Conservation (phyloP, 345 rosid genomes). For the Barbarea vulgaris region DNA sequence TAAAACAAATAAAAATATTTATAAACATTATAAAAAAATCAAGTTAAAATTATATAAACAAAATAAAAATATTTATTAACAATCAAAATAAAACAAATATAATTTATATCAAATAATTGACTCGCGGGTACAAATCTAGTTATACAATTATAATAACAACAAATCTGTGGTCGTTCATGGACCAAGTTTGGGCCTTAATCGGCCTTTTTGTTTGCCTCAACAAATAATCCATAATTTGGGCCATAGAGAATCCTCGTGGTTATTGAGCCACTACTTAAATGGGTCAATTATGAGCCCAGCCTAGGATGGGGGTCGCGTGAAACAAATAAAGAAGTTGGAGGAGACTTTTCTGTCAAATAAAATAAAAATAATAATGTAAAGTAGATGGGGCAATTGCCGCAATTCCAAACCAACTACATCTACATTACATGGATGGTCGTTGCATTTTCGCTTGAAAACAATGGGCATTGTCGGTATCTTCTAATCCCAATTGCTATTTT, state of each 20-base stretch:
- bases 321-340: slow-evolving; percentile 4
- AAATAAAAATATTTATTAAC: no score
- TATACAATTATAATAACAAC: no score
- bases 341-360: not conserved
- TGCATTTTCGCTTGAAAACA: not conserved
- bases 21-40: no score
- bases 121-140: no score
- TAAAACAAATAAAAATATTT: no score
- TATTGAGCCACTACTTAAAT: not conserved
- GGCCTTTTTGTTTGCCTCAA: no score
- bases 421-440: not conserved
- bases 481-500: not conserved
- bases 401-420: slow-evolving; percentile 21
- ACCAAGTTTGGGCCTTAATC: not conserved
- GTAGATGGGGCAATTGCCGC: not conserved
- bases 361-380: not conserved
- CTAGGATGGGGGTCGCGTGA: slow-evolving; percentile 12
- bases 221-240: not conserved
- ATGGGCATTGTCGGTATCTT: not conserved
- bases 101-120: no score
- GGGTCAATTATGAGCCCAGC: not conserved
- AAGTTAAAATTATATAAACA: no score
- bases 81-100: no score
- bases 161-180: not conserved
- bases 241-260: not conserved